Evolutionary conservation across 352 stramenopile genomes (phyloP).

Genomic region (Globisporangium echinulatum): DNA sequence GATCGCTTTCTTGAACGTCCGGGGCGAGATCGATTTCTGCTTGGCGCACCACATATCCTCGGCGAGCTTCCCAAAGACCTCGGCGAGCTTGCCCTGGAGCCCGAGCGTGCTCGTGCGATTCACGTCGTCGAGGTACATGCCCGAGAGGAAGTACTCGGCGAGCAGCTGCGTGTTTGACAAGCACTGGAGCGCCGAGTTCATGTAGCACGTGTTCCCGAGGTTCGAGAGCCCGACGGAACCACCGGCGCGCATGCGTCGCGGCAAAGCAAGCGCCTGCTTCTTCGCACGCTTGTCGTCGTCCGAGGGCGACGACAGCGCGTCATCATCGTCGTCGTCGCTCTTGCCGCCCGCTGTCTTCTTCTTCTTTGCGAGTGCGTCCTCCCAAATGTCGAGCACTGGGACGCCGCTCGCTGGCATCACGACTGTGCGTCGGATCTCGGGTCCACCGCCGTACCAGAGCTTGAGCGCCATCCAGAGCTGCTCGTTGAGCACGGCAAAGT

Average conservation of each 20-base stretch:
- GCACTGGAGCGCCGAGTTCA: constrained; percentile 93
- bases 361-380: constrained; percentile 56
- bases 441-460: constrained; percentile 89
- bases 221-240: constrained; percentile 83
- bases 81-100: constrained; percentile 91
- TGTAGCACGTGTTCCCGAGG: constrained; percentile 95
- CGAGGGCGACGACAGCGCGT: constrained; percentile 32
- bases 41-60: constrained; percentile 95
- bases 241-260: constrained; percentile 67
- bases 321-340: constrained; percentile 29
- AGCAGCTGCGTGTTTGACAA: constrained; percentile 95
- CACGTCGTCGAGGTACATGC: constrained; percentile 90
- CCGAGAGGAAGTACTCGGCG: constrained; percentile 94
- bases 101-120: constrained; percentile 97
- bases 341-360: constrained; percentile 14
- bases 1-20: constrained; percentile 92
- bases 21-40: constrained; percentile 88
- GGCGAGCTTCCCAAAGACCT: constrained; percentile 93
- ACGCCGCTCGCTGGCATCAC: constrained; percentile 53
- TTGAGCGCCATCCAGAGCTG: constrained; percentile 88
- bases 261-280: constrained; percentile 52
- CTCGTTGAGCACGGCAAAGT: constrained; percentile 85
- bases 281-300: constrained; percentile 48
- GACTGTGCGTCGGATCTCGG: constrained; percentile 82
- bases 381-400: constrained; percentile 75